Base-by-base conservation (phyloP, 2,329 filamentous ascomycete genomes). In the Leptographium wingfieldii region DNA sequence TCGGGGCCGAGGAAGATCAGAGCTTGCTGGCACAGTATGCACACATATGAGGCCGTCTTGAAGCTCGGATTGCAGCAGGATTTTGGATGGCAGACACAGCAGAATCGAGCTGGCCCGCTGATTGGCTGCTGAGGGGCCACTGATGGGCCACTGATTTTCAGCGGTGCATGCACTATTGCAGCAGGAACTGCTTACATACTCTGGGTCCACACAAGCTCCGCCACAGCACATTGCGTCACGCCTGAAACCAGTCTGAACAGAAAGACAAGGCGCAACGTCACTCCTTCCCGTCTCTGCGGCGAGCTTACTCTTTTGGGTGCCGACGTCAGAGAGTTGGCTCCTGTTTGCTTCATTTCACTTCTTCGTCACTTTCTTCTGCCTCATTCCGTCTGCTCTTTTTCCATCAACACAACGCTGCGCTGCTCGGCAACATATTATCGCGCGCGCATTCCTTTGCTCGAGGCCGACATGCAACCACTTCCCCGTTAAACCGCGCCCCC, bases 111-210 rank as follows among this genome's bases (percentile, higher is more conserved):
- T 33, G 54, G 60, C 57, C 58, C 53, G 49, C 31, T 61, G 61
- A 62, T 62, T 61, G 61, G 61, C 51, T 55, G 49, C 16, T 31
- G 29, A 7, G 29, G 22, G 22, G 22, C 22, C 22, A 22, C 22
- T 22, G 22, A 22, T 22, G 22, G 22, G 22, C 33, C 33, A 11
- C 33, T 35, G 33, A 11, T 38, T 40, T 40, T 40, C 38, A 40
- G 38, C 38, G 11, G 3, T 38, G 35, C 35, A 38, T 38, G 35
- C 35, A 10, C 35, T 38, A 38, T 22, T 22, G 22, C 22, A 22
- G 10, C 35, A 40, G 12, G 14, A 40, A 14, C 38, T 14, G 38
- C 12, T 40, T 40, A 40, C 38, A 40, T 16, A 16, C 12, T 16
- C 38, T 14, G 33, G 54, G 3, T n/a, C 54, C 54, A 55, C 54